Percentiles rank a stretch among this genome's conserved stretches.
phyloP scores from a whole-genome alignment of 2,329 filamentous ascomycete genomes.

The Magnaporthales sp. region DNA sequence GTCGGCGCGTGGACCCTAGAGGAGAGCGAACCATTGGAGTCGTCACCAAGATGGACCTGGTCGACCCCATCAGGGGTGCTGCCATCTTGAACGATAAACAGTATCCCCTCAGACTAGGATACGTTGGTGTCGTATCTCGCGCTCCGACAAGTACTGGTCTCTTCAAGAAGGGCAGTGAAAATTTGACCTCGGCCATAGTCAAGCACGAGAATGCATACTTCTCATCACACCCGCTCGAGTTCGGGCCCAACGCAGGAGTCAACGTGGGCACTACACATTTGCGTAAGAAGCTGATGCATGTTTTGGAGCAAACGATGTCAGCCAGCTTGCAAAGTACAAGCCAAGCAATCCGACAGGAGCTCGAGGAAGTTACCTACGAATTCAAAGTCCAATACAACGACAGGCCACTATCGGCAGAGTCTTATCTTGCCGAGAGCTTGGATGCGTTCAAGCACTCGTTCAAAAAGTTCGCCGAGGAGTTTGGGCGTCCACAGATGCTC shows the following conservation, averaged over 20 bases:
- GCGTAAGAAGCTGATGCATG: slow-evolving; percentile 93
- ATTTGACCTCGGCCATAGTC: slow-evolving; percentile 70
- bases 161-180: slow-evolving; percentile 75
- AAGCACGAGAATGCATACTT: slow-evolving; percentile 89
- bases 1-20: slow-evolving; percentile 82
- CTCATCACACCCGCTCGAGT: slow-evolving; percentile 71
- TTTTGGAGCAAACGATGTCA: slow-evolving; percentile 95
- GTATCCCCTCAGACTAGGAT: slow-evolving; percentile 89
- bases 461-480: slow-evolving; percentile 83
- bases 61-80: slow-evolving; percentile 71
- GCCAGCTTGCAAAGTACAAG: slow-evolving; percentile 81
- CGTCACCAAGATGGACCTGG: slow-evolving; percentile 98
- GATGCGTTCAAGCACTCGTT: slow-evolving; percentile 98
- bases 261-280: slow-evolving; percentile 77
- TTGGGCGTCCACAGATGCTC: slow-evolving; percentile 82
- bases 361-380: slow-evolving; percentile 95
- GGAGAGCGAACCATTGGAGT: slow-evolving; percentile 96
- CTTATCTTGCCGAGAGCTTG: slow-evolving; percentile 88
- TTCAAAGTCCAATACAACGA: slow-evolving; percentile 99
- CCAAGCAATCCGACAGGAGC: slow-evolving; percentile 86
- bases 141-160: slow-evolving; percentile 62
- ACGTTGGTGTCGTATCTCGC: slow-evolving; percentile 88
- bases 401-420: slow-evolving; percentile 85
- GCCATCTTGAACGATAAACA: slow-evolving; percentile 80
- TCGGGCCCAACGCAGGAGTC: slow-evolving; percentile 63